These are phyloP conservation scores for Sporisorium exsertum DNA, from an alignment of 1,284 basidiomycete species.

Conservation along the genomic window DNA sequence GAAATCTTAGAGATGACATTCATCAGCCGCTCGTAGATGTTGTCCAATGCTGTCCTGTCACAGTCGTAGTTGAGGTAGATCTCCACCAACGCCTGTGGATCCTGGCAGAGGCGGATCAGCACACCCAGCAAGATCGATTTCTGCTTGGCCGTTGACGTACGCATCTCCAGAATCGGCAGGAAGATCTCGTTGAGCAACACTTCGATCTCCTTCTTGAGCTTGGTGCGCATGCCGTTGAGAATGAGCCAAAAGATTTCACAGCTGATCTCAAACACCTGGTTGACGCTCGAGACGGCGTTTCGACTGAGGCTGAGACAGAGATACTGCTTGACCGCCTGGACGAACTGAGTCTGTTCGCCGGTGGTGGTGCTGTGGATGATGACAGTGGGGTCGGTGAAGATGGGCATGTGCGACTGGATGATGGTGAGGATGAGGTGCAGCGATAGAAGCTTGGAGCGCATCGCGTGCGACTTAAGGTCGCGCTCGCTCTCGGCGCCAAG, in stretches of 20 bases:
- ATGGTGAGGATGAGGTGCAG: constrained; percentile 66
- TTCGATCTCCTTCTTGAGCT: constrained; percentile 99
- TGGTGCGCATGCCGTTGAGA: constrained; percentile 90
- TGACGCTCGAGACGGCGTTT: constrained; percentile 94
- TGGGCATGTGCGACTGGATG: constrained; percentile 62
- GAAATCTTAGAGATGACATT: constrained; percentile 64
- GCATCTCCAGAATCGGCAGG: constrained; percentile 98
- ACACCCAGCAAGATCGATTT: constrained; percentile 66
- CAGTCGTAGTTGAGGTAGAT: constrained; percentile 69
- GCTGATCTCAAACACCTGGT: constrained; percentile 96
- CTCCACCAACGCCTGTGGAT: constrained; percentile 68
- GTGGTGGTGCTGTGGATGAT: constrained; percentile 66
- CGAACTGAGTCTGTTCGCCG: constrained; percentile 67
- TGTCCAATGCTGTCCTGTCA: constrained; percentile 67
- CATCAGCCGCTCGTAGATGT: constrained; percentile 69
- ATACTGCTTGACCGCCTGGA: constrained; percentile 69
- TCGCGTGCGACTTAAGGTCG: constrained; percentile 66
- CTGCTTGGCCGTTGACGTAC: constrained; percentile 89
- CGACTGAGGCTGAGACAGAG: constrained; percentile 90
- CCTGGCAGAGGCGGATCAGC: constrained; percentile 64
- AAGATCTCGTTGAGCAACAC: constrained; percentile 98
- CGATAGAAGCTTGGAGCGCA: constrained; percentile 68
- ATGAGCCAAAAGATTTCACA: constrained; percentile 99
- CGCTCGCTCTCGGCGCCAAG: constrained; percentile 66
- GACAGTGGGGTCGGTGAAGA: constrained; percentile 65